Evolutionary conservation across 208 protist genomes (phyloP), one percentile per base, ranked within the genome.

Genomic region (Acanthamoeba quina): DNA sequence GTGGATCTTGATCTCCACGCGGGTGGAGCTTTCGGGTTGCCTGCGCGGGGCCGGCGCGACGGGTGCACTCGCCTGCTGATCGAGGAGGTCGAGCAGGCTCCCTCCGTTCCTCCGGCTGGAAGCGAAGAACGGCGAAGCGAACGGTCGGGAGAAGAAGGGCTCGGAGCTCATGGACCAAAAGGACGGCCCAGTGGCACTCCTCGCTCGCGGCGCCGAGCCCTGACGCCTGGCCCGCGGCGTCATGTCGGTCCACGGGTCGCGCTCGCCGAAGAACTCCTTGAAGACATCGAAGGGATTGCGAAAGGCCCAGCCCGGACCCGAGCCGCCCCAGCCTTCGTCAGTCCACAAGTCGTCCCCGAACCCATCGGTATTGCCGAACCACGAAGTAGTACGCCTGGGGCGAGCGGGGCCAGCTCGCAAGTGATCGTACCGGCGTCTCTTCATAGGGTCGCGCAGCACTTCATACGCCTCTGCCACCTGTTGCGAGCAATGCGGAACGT

Each of bases 401-500:
- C 72, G 72, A 10, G 72, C 72, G 9, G 4, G 62, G 1, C 62
- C 62, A 11, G 24, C n/a, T 37, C 62, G 62, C 6, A 70, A 4
- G 17, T 49, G 44, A 34, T 89, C 80, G 49, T 89, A 89, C 29
- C 47, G 52, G 1, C 80, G 80, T 26, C 80, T 29, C 80, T 89
- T 89, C 26, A 17, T 44, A 5, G 80, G 80, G 80, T 89, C 80
- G 26, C 52, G 56, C 52, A 89, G 49, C 11, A 89, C 80, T 66
- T 89, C 80, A 29, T 89, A 89, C 9, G 80, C 80, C 54, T 89
- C 80, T 34, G 52, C 19, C 49, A 89, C 80, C 80, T 89, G 47
- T 24, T 0, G 49, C 13, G 3, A 0, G 31, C 24, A 1, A 66
- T 2, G 60, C 24, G 60, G 24, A 21, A 21, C 60, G 15, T 66